A percentile compares a stretch with the other conserved stretches of the same genome.
These are phyloP conservation scores for Trametes cingulata DNA, from an alignment of 768 basidiomycete genomes.

Conservation along the genomic window DNA sequence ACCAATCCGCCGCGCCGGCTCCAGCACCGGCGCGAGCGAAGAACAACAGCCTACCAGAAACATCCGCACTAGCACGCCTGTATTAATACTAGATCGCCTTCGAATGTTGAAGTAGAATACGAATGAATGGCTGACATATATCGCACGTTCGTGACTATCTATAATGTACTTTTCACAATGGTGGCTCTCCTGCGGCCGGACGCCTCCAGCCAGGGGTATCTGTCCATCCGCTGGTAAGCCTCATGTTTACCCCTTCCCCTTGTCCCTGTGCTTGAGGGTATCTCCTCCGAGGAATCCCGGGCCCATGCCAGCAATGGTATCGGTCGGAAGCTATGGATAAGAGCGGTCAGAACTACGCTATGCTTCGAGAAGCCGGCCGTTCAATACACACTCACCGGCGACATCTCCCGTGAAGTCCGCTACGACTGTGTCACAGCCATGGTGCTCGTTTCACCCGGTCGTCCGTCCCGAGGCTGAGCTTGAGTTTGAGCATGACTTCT, in stretches of 20 bases:
- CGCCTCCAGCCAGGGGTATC: neutral
- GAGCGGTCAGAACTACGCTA: neutral
- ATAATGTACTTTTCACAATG: neutral
- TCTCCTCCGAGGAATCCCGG: too few relatives aligned
- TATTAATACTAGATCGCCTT: conserved; percentile 1
- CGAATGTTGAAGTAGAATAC: conserved; percentile 5
- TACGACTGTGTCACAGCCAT: neutral
- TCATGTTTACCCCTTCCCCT: neutral
- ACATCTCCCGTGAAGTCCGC: neutral
- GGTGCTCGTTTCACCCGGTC: neutral
- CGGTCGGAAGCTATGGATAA: neutral
- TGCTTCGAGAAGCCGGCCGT: neutral
- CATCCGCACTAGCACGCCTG: conserved; percentile 8
- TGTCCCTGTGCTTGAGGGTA: too few relatives aligned
- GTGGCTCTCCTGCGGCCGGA: neutral
- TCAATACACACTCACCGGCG: neutral
- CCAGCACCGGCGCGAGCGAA: conserved; percentile 2
- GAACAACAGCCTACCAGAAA: conserved; percentile 11
- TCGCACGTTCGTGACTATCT: neutral
- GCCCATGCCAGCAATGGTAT: neutral
- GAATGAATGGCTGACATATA: neutral
- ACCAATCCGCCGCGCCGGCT: neutral
- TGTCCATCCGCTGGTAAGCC: neutral
- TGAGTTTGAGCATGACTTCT: neutral
- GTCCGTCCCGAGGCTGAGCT: neutral